A percentile compares a stretch with the other conserved stretches of the same genome.
These are phyloP conservation scores for Nicotiana tomentosiformis DNA, from an alignment of 257 asterid genomes.

Conservation along the genomic window DNA sequence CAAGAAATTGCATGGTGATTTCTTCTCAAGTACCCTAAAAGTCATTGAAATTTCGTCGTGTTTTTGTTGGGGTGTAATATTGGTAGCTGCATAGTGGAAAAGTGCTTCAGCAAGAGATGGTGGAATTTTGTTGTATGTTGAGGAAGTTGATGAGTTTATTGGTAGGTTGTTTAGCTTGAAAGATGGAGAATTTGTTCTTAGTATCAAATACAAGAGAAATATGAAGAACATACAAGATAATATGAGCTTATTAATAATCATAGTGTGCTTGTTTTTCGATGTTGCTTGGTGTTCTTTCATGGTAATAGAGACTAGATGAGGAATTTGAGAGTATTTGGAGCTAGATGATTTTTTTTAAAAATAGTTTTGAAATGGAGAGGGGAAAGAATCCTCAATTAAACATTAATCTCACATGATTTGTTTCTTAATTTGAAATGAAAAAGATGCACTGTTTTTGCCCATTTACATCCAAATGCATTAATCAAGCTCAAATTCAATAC, in stretches of 20 bases:
- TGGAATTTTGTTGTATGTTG: constrained; percentile 28
- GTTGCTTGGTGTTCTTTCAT: neutral
- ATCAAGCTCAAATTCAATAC: neutral
- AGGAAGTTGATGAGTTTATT: neutral
- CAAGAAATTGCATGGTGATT: constrained; percentile 38
- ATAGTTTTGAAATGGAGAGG: neutral
- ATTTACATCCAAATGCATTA: neutral
- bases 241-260: constrained; percentile 10
- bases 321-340: neutral
- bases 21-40: constrained; percentile 19
- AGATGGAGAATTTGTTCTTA: constrained; percentile 3
- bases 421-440: neutral
- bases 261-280: constrained; percentile 16
- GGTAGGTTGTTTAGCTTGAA: constrained; percentile 8
- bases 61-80: constrained; percentile 22
- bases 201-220: neutral
- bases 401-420: neutral
- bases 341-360: neutral
- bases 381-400: neutral
- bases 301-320: neutral
- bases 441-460: neutral
- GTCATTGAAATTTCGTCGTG: constrained; percentile 24
- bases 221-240: constrained; percentile 6
- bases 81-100: constrained; percentile 26
- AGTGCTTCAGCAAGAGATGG: constrained; percentile 26